Evolutionary conservation across 495 filamentous ascomycete species (phyloP).

Genomic region (Aspergillus campestris): DNA sequence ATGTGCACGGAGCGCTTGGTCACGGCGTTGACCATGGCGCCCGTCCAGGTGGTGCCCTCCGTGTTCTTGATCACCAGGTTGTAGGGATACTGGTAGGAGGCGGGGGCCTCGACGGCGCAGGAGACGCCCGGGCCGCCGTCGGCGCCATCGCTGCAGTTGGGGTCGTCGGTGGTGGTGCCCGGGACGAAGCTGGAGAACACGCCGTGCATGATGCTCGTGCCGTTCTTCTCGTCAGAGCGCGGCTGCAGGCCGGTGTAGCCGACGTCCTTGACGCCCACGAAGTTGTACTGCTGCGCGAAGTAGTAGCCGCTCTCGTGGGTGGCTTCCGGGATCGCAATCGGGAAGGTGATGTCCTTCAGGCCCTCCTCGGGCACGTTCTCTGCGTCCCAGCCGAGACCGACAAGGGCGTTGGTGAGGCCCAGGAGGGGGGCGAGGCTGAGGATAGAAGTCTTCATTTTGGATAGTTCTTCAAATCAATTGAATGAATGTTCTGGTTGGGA

Average conservation of each 20-base stretch:
- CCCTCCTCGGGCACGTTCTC: constrained; percentile 6
- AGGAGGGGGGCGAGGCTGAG: constrained; percentile 6
- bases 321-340: constrained; percentile 18
- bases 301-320: constrained; percentile 18
- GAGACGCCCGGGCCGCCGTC: constrained; percentile 23
- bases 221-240: constrained; percentile 4
- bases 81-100: constrained; percentile 11
- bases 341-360: constrained; percentile 19
- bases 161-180: constrained; percentile 11
- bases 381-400: constrained; percentile 15
- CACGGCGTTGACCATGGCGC: constrained; percentile 17
- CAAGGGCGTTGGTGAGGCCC: constrained; percentile 10
- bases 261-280: constrained; percentile 11
- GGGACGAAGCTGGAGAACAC: constrained; percentile 23
- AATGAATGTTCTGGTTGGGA: no score
- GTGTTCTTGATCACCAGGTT: constrained; percentile 16
- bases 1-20: constrained; percentile 12
- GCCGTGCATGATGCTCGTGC: constrained; percentile 16
- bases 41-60: constrained; percentile 18
- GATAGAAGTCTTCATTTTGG: constrained; percentile 8
- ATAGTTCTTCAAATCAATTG: no score
- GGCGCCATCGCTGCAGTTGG: constrained; percentile 19
- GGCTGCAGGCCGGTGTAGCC: constrained; percentile 27
- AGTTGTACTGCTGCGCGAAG: constrained; percentile 22
- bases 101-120: constrained; percentile 15